Base-by-base conservation (phyloP, 164 flowering plant species). In the Cinnamomum chago region DNA sequence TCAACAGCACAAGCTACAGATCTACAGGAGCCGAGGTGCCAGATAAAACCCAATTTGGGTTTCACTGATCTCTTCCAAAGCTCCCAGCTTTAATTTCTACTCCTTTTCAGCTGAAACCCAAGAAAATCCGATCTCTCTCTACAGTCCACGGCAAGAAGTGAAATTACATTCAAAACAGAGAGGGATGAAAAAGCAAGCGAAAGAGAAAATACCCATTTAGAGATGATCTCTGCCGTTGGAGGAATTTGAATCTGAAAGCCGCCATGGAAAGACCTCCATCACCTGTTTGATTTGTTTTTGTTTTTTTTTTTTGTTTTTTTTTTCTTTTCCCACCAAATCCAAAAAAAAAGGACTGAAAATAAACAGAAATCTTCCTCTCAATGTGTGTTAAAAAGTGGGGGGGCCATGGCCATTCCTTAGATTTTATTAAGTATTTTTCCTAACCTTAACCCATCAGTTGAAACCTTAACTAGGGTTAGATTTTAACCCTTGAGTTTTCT, bases 191-290 rank as follows among this genome's bases (percentile, higher is more conserved):
- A 15, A 33, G 65, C n/a, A 75, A 65, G 33, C 47, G 69, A 25
- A 64, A 1, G 68, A 64, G 62, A 66, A 72, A 64, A 75, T 79
- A 85, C 84, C 82, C 55, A 51, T 71, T 75, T 33, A 65, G 30
- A 75, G 78, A 28, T 15, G 70, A 18, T 30, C 35, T 24, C 25
- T 7, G 66, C 33, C 6, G 33, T 60, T 52, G 14, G 74, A 68
- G 69, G 75, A 75, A 72, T 79, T 83, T 78, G 84, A 79, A 79
- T 79, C 77, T 33, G 76, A 71, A 75, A 76, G 79, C 77, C 76
- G 77, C 86, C 86, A 83, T 83, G 78, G 73, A 72, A 77, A 60
- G 76, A 76, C 83, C 83, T 83, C 65, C 79, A 71, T 77, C 83
- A 60, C 71, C 74, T 15, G 69, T 70, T 75, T 72, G 35, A 74